Conservation (phyloP, 176 grass and related monocot genomes). For the Ampelocalamus luodianensis region DNA sequence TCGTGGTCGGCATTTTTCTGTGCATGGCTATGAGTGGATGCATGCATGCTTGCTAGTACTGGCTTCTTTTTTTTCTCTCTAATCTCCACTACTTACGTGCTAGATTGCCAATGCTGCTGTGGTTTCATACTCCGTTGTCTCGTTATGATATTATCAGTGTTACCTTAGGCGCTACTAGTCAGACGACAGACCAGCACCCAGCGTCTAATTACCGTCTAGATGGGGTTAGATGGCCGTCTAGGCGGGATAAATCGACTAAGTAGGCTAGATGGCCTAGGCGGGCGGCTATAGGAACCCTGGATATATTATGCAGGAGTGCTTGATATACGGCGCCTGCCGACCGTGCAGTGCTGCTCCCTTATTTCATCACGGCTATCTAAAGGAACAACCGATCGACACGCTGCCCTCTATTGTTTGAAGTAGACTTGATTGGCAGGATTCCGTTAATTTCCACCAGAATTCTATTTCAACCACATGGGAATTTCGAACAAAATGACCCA, state of each 20-base stretch:
- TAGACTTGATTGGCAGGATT: background rate
- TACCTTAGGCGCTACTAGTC: too few relatives aligned
- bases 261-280: too few relatives aligned
- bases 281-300: too few relatives aligned
- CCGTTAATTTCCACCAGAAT: background rate
- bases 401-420: background rate
- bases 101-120: background rate
- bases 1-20: conserved; percentile 33
- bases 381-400: background rate
- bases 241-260: too few relatives aligned
- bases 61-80: background rate
- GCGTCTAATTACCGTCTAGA: too few relatives aligned
- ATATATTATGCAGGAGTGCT: background rate
- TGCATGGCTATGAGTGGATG: conserved; percentile 40
- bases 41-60: background rate
- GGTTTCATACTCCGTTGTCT: background rate
- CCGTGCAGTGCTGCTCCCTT: too few relatives aligned
- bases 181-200: too few relatives aligned
- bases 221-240: too few relatives aligned
- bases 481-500: background rate
- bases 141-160: background rate
- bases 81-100: background rate
- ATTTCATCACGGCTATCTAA: background rate
- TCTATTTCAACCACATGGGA: background rate
- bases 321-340: too few relatives aligned